Base-by-base conservation (phyloP, 805 yeast species). In the Candida adriatica region DNA sequence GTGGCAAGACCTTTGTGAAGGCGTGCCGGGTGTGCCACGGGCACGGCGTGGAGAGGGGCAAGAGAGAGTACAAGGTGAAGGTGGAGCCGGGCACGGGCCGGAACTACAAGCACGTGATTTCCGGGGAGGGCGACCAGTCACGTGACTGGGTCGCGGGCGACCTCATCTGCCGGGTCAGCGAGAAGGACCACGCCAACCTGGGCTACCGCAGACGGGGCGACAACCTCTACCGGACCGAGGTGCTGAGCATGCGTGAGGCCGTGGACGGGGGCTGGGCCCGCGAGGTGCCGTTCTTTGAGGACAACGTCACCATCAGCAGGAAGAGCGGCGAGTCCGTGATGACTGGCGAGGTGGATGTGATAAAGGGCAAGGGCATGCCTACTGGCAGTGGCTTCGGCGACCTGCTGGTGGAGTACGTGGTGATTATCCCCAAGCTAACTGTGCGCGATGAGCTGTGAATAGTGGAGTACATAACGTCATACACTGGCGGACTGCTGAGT, bases 281-380 rank as follows among this genome's bases (percentile, higher is more conserved):
- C 33, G 56, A 57, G 6, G 64, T 92, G 16, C 70, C 66, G 25
- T 79, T 76, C 40, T 69, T 92, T 33, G 95, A 83, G 51, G 64
- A 81, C 49, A 59, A 61, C 18, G 52, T 68, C 14, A 54, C 75
- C 2, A 45, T 42, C 0, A 37, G 57, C 22, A 68, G 95, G 37
- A 43, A 49, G 3, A 40, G 46, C 7, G 87, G 88, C 13, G 59
- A 59, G 19, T 49, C 66, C 8, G 75, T 83, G 2, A 42, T 61
- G 27, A 62, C 75, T 47, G 94, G 94, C 3, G 82, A 85, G 43
- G 64, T 81, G 6, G 95, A 92, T 54, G 56, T 66, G 3, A 43
- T 90, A 20, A 59, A 65, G 39, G 87, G 83, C 6, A 78, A 71
- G 46, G 98, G 98, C 16, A 86, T 92, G 96, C 97, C 97, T 3